Base-by-base conservation (phyloP, 2,329 filamentous ascomycete genomes). In the Verticillium nonalfalfae region DNA sequence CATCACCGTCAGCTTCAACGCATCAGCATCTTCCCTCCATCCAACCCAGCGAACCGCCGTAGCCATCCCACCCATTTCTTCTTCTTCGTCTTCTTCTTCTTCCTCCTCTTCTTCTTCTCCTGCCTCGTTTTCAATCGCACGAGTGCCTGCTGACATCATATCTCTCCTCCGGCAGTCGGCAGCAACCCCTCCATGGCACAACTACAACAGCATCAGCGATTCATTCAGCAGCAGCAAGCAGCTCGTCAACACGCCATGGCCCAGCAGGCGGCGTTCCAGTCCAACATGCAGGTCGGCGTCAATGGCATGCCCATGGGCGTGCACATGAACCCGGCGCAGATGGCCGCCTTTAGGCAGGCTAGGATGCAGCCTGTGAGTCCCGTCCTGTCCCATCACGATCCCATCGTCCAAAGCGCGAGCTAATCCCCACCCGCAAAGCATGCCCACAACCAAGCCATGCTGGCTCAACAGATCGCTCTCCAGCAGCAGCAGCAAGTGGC, bases 141-240 rank as follows among this genome's bases (percentile, higher is more conserved):
- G 31, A 9, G 31, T n/a, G 18, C 9, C 52, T 33, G 21, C 57
- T 50, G 39, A 59, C 57, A 26, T 59, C 38, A 59, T 21, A 33
- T 31, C 11, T 58, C 38, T n/a, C n/a, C 11, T 26, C 18, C 55
- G 59, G 3, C n/a, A 66, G 71, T 68, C 36, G 66, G 67, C 15
- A 72, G 73, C 63, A 75, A 72, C 59, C 74, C 70, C 31, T 67
- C 70, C 33, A 57, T 73, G 6, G 69, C 76, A 61, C 77, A 79
- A 59, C 68, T 84, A 63, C 80, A 79, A 58, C 84, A 87, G 65
- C 39, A 45, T 45, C 83, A 86, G 64, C 80, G 85, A 61, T 74
- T 82, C 4, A 76, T 85, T 50, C 84, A 87, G 55, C 82, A 85
- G 64, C 82, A 83, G 61, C 76, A 79, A 61, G 77, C 81, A 61